Evolutionary conservation across 2,329 filamentous ascomycete genomes (phyloP).

Genomic region (Pyrenophora seminiperda): DNA sequence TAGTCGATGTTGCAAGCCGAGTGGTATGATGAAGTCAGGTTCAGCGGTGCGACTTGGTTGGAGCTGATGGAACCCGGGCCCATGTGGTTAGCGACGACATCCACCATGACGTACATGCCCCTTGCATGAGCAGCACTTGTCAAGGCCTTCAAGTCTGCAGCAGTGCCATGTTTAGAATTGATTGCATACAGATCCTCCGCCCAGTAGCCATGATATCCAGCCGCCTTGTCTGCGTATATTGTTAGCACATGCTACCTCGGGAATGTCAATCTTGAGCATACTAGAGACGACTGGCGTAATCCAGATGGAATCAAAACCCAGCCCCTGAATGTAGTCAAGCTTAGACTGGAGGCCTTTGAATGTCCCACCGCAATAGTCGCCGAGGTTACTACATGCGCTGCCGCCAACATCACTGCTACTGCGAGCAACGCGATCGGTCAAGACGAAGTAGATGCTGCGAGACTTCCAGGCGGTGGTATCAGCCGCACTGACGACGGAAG

Average conservation of each 20-base stretch:
- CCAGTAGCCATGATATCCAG: conserved; percentile 60
- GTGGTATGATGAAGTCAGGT: conserved; percentile 37
- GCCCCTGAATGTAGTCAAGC: conserved; percentile 57
- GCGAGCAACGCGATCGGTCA: conserved; percentile 46
- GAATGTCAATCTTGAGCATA: conserved; percentile 15
- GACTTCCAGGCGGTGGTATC: conserved; percentile 45
- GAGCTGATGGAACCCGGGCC: conserved; percentile 34
- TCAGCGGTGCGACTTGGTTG: conserved; percentile 36
- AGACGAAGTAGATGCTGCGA: conserved; percentile 45
- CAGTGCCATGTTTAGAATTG: conserved; percentile 57
- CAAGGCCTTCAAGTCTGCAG: conserved; percentile 54
- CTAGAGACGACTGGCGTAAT: conserved; percentile 49
- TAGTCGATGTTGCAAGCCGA: conserved; percentile 38
- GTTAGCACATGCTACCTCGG: not conserved
- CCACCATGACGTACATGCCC: conserved; percentile 57
- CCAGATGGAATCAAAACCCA: conserved; percentile 58
- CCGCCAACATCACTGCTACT: conserved; percentile 42
- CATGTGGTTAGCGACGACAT: conserved; percentile 58
- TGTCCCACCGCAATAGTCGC: conserved; percentile 58
- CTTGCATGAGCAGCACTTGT: conserved; percentile 53
- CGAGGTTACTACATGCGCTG: conserved; percentile 36
- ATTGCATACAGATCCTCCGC: conserved; percentile 54
- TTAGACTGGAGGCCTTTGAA: conserved; percentile 56
- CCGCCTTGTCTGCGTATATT: conserved; percentile 41
- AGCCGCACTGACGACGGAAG: conserved; percentile 32